Conservation (phyloP, 2,329 filamentous ascomycete species). For the Penicillium crustosum region DNA sequence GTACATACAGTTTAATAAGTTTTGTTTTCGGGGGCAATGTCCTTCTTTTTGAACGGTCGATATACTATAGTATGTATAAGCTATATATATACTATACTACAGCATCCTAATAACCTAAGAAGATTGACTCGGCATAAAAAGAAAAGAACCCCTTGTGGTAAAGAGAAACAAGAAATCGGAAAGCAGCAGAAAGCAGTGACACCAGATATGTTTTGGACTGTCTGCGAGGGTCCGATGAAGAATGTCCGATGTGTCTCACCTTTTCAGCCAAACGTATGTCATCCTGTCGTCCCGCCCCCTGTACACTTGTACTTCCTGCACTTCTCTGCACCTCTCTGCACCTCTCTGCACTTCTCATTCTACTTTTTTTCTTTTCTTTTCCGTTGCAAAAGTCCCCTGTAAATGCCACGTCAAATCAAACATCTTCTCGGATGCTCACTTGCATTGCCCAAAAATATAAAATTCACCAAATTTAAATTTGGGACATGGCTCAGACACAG, state of each 20-base stretch:
- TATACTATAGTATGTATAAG: too few species aligned
- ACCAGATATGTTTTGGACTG: conserved; percentile 24
- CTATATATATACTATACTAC: too few species aligned
- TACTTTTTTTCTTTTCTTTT: too few species aligned
- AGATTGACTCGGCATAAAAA: neutral
- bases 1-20: conserved; percentile 1
- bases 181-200: conserved; percentile 27
- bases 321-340: too few species aligned
- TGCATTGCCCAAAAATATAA: neutral
- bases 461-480: neutral
- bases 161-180: conserved; percentile 13
- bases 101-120: too few species aligned
- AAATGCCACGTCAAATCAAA: conserved; percentile 7
- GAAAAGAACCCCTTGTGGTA: too few species aligned
- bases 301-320: conserved; percentile 2
- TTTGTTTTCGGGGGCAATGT: too few species aligned
- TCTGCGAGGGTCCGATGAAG: conserved; percentile 20
- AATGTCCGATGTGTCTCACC: conserved; percentile 23
- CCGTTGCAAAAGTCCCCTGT: neutral
- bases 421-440: neutral
- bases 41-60: too few species aligned
- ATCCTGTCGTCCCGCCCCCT: conserved; percentile 28
- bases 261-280: conserved; percentile 27
- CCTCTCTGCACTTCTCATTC: too few species aligned
- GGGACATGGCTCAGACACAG: neutral